Evolutionary conservation across 257 asterid species (phyloP), one percentile per base, ranked within the genome.

Genomic region (Rauvolfia tetraphylla): DNA sequence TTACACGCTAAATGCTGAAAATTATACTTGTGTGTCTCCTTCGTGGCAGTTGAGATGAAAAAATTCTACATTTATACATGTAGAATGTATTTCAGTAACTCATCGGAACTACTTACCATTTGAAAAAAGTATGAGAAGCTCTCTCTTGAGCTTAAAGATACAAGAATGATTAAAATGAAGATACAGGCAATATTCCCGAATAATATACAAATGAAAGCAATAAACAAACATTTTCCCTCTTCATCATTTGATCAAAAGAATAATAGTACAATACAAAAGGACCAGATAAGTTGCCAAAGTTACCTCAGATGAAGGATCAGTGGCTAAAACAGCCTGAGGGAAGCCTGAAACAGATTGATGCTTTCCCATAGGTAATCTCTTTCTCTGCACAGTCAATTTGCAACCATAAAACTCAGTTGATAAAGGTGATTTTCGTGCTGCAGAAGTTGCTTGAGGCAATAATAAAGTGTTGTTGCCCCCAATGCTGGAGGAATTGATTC

Each of bases 381-480:
- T 79, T 81, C 78, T 82, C 79, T 62, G 80, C 80, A 84, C 67
- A 18, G 78, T 78, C 78, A 90, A 83, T 78, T 87, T 90, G 57
- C 78, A 83, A 67, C 93, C 93, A 18, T 42, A 79, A 81, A 89
- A 87, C 67, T 84, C 87, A 7, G 93, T 87, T 77, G 88, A 91
- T 88, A 90, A 86, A 88, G 92, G 82, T 69, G 82, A 71, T 58
- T 84, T 78, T 73, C 82, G 87, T 85, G 76, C 75, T 42, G 7
- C 66, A 75, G 94, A 90, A 86, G 85, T 88, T 79, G 89, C 93
- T 93, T 89, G 92, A 58, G 83, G 76, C 72, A 88, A 85, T 82
- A 83, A 81, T 81, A 92, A 89, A 71, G 96, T 74, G 82, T 87
- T 74, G 82, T 87, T 95, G 66, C 96, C 89, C 71, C 93, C 84